Base-by-base conservation (phyloP, 345 rosid species). In the Euphorbia pulcherrima region DNA sequence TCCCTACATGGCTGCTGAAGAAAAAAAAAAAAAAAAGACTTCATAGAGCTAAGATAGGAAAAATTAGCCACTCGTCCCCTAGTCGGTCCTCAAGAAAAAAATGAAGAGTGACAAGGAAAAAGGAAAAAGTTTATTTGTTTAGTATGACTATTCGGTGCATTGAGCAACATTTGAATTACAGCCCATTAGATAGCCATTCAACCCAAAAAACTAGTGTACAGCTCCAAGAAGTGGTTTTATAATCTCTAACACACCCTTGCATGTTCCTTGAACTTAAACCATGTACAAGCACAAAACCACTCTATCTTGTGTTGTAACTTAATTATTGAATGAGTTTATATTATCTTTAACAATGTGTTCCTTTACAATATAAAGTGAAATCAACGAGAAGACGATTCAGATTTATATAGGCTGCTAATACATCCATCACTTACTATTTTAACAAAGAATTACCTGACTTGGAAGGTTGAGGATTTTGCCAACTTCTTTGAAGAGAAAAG, bases 401-500 rank as follows among this genome's bases (percentile, higher is more conserved):
- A 18, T n/a, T 53, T 40, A 29, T 35, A 52, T 23, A 51, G 16
- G 52, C 62, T 24, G 52, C 62, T 54, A 26, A 37, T 35, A 1
- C 29, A 27, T 14, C 50, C 48, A 69, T 46, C 6, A 26, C 12
- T 26, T 11, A 10, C 33, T 68, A 70, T 20, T 64, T 51, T 17
- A 30, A 30, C 52, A 70, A 58, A 64, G 51, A 63, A 39, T 53
- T 81, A 93, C 98, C 94, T 93, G 97, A 73, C 86, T 83, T 59
- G 97, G 98, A 81, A 93, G 86, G 79, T 79, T 75, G 77, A 82
- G 90, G 11, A 87, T 73, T 78, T 78, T 90, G 60, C 88, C 97
- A 23, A 90, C 88, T 85, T 93, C 98, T 70, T 83, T 89, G 78
- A 93, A 90, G 58, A 93, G 94, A 84, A 93, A 89, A 75, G 97